Evolutionary conservation across 2,329 filamentous ascomycete species (phyloP).

Genomic region (Scedosporium aurantiacum): DNA sequence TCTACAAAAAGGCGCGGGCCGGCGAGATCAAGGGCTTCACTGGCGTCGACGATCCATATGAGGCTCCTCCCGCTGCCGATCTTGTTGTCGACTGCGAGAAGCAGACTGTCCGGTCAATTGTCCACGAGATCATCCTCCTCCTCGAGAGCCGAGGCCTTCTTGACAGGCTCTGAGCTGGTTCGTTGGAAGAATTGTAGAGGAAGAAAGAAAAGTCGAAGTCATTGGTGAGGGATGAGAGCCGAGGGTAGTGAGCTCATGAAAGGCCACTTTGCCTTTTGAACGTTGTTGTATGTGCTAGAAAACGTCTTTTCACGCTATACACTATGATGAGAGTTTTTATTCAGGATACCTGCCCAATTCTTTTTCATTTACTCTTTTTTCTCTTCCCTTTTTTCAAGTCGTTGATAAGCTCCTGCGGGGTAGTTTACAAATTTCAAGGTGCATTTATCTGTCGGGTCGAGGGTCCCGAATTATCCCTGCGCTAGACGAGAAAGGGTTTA

Average conservation of each 20-base stretch:
- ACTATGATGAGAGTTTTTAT: no score
- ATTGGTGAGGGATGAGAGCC: not conserved
- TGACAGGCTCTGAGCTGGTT: slow-evolving; percentile 45
- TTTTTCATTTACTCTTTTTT: not conserved
- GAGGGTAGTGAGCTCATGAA: no score
- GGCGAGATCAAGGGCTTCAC: slow-evolving; percentile 98
- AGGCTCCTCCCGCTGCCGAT: slow-evolving; percentile 70
- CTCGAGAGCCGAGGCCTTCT: slow-evolving; percentile 83
- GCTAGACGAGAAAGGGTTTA: not conserved
- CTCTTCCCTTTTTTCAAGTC: not conserved
- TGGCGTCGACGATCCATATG: slow-evolving; percentile 94
- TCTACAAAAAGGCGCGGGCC: slow-evolving; percentile 71
- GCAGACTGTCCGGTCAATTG: slow-evolving; percentile 81
- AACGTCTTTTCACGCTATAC: not conserved
- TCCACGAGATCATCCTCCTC: slow-evolving; percentile 92
- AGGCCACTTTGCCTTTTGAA: not conserved
- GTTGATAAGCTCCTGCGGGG: not conserved
- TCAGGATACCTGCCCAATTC: not conserved
- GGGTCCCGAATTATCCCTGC: not conserved
- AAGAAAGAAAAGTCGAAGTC: not conserved
- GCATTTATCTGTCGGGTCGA: not conserved
- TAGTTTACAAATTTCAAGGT: not conserved
- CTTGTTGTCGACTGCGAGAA: slow-evolving; percentile 76
- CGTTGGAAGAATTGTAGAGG: not conserved
- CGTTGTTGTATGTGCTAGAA: not conserved